A percentile compares a stretch with the other conserved stretches of the same genome.
Evolutionary conservation across 768 basidiomycete species (phyloP).

Genomic region (Tulasnella sp.): DNA sequence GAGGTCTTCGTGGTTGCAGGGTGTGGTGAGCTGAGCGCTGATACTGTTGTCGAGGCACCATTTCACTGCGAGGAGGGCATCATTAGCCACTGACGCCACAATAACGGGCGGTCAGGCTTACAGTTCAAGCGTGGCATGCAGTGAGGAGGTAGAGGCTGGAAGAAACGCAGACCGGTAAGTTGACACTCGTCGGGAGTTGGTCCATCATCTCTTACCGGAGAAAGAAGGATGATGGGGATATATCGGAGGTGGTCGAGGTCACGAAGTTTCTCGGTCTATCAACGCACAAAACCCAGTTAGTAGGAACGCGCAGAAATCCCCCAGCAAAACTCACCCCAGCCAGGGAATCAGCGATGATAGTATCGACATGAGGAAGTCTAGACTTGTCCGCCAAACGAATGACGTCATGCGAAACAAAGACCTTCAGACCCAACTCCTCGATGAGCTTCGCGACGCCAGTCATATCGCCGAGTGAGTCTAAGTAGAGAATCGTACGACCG

Average conservation of each 20-base stretch:
- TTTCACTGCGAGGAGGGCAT: conserved; percentile 53
- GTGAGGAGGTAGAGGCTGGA: conserved; percentile 23
- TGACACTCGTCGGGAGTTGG: no score
- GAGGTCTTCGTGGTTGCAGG: conserved; percentile 79
- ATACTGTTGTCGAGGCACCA: conserved; percentile 97
- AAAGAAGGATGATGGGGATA: no score
- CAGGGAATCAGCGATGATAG: no score
- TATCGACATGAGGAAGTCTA: no score
- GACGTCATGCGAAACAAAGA: no score
- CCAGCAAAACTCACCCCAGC: no score
- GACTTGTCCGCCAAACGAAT: no score
- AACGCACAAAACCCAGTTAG: no score
- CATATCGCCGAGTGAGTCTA: conserved; percentile 73
- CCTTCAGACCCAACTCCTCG: conserved; percentile 66
- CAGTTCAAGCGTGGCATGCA: conserved; percentile 66
- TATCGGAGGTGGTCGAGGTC: no score
- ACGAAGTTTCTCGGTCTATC: no score
- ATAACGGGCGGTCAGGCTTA: conserved; percentile 35
- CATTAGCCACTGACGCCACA: conserved; percentile 2
- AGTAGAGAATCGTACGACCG: conserved; percentile 78
- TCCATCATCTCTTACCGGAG: no score
- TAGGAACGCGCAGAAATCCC: no score
- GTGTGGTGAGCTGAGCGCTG: conserved; percentile 88
- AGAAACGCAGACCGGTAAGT: conserved; percentile 30
- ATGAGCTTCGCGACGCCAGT: conserved; percentile 72